phyloP scores from a whole-genome alignment of 305 asterid genomes.

The Ilex paraguariensis region DNA sequence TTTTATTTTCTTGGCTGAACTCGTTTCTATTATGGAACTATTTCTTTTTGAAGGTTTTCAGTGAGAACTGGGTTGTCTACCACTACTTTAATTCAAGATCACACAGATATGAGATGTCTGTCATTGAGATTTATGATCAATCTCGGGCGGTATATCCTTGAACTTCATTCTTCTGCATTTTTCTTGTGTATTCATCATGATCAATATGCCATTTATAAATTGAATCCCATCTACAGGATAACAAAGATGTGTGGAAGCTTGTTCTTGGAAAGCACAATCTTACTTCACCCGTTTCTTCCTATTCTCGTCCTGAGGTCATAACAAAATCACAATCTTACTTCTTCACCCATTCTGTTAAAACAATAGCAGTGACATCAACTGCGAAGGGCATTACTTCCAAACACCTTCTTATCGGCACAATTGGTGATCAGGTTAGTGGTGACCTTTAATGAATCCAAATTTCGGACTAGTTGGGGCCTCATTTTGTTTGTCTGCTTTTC shows the following conservation, averaged over 20 bases:
- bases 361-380: slow-evolving; percentile 84
- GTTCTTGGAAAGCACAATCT: slow-evolving; percentile 86
- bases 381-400: slow-evolving; percentile 96
- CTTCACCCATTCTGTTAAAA: slow-evolving; percentile 74
- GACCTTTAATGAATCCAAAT: background rate
- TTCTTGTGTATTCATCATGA: slow-evolving; percentile 4
- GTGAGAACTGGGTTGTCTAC: slow-evolving; percentile 97
- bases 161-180: slow-evolving; percentile 10
- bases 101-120: slow-evolving; percentile 96
- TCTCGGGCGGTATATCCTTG: slow-evolving; percentile 77
- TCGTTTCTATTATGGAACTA: slow-evolving; percentile 8
- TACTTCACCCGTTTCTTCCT: slow-evolving; percentile 81
- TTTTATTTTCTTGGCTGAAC: background rate
- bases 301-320: slow-evolving; percentile 79
- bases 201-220: slow-evolving; percentile 14
- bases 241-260: slow-evolving; percentile 88
- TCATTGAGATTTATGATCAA: slow-evolving; percentile 92
- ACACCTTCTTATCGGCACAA: slow-evolving; percentile 91
- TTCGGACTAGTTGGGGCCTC: background rate
- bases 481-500: background rate
- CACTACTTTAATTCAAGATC: slow-evolving; percentile 97
- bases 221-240: slow-evolving; percentile 53
- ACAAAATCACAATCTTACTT: slow-evolving; percentile 90
- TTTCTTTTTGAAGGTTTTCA: slow-evolving; percentile 55
- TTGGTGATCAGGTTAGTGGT: slow-evolving; percentile 79